phyloP scores from a whole-genome alignment of 1,284 basidiomycete genomes.

The Naganishia liquefaciens region DNA sequence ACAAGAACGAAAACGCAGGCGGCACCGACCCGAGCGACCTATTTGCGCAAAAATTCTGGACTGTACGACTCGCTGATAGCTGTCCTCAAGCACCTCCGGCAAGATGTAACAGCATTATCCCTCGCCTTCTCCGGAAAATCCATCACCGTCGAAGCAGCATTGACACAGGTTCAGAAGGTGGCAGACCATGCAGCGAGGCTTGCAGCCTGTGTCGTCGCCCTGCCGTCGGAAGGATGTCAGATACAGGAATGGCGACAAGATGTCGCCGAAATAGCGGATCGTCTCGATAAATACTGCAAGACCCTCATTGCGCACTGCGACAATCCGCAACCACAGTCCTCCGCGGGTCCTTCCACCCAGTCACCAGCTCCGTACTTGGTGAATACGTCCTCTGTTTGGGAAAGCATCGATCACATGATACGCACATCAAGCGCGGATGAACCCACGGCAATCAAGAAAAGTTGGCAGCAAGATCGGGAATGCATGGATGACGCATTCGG shows the following conservation, averaged over 20 bases:
- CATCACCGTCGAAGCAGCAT: conserved; percentile 26
- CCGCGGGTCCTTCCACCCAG: neutral
- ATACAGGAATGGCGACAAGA: conserved; percentile 29
- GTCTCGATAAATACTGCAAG: conserved; percentile 18
- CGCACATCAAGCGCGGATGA: conserved; percentile 20
- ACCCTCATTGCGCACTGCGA: conserved; percentile 12
- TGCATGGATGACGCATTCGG: conserved; percentile 25
- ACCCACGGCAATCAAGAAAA: conserved; percentile 23
- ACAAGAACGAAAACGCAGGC: conserved; percentile 6
- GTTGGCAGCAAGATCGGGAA: conserved; percentile 32
- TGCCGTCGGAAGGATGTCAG: conserved; percentile 22
- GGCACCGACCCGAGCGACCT: conserved; percentile 11
- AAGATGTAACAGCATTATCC: conserved; percentile 31
- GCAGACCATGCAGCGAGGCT: conserved; percentile 17
- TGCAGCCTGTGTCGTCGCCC: conserved; percentile 26
- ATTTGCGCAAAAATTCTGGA: conserved; percentile 2
- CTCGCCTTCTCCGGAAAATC: conserved; percentile 33
- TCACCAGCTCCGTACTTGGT: conserved; percentile 25
- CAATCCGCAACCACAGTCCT: neutral
- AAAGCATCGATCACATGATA: conserved; percentile 25
- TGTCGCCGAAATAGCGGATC: conserved; percentile 21
- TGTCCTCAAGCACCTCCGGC: conserved; percentile 31
- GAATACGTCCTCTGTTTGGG: conserved; percentile 22
- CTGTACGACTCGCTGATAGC: conserved; percentile 29
- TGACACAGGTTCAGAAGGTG: conserved; percentile 26